Conservation (phyloP, 148 eudicot species). For the Rhododendron vialii region DNA sequence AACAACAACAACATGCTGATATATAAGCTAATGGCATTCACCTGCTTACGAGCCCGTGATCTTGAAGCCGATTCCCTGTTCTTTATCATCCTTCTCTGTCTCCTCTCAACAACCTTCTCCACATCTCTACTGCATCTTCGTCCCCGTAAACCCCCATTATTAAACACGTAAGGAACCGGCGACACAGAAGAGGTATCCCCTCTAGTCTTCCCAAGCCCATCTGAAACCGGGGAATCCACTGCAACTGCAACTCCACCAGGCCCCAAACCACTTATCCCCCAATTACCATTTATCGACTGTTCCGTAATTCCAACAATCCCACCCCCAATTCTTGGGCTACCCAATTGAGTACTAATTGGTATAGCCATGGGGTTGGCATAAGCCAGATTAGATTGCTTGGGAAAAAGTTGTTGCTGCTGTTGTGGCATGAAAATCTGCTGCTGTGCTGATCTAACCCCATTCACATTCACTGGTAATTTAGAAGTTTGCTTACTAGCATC, state of each 20-base stretch:
- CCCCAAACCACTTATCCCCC: constrained; percentile 55
- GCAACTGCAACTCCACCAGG: constrained; percentile 49
- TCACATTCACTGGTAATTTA: constrained; percentile 57
- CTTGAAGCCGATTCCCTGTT: constrained; percentile 95
- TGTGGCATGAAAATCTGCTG: constrained; percentile 30
- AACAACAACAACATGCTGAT: background rate
- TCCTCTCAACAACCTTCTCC: constrained; percentile 85
- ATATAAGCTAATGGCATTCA: constrained; percentile 12
- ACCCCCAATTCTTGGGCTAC: constrained; percentile 47
- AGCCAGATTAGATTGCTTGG: constrained; percentile 57
- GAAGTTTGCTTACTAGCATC: constrained; percentile 46
- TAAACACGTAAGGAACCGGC: constrained; percentile 71
- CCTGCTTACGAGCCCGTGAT: constrained; percentile 97
- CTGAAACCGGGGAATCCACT: constrained; percentile 72
- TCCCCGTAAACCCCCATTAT: constrained; percentile 63
- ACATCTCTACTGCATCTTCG: constrained; percentile 44
- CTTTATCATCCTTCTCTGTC: constrained; percentile 92
- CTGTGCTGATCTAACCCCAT: constrained; percentile 52
- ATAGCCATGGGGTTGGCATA: constrained; percentile 48
- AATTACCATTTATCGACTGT: constrained; percentile 32
- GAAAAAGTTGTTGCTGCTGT: constrained; percentile 40
- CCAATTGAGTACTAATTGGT: constrained; percentile 41
- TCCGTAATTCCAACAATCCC: constrained; percentile 51
- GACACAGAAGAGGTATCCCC: constrained; percentile 75
- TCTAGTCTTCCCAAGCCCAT: constrained; percentile 69